Base-by-base conservation (phyloP, 2,329 filamentous ascomycete species). In the Ophiocordyceps unilateralis region DNA sequence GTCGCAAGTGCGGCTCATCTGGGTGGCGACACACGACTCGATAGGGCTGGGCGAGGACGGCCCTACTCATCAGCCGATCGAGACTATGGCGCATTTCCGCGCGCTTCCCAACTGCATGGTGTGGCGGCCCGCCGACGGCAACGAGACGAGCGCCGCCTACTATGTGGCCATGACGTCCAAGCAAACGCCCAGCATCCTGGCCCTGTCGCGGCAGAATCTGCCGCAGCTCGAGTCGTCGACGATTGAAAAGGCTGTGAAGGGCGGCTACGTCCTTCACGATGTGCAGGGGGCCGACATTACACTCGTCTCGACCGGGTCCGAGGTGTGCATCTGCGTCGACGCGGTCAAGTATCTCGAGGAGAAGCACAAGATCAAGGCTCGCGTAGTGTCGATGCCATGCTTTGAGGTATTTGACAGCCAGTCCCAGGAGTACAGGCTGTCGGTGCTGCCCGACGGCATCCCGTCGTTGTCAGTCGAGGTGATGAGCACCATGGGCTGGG, bases 51-150 rank as follows among this genome's bases (percentile, higher is more conserved):
- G 91, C 67, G 91, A 98, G 72, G 91, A 98, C 60, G 91, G 91
- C 50, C 89, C 91, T 54, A 98, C 91, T 45, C 91, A 98, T 71
- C 91, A 98, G 76, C 91, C 91, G 64, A 94, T 98, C 55, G 91
- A 98, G 79, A 94, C 87, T 39, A 79, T 96, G 50, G 83, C 88
- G 47, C 91, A 96, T 70, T 96, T 96, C 86, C 89, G 91, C 64
- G 91, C 91, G 51, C 78, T 96, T 55, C 91, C 91, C 60, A 98
- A 98, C 81, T 84, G 83, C 74, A 94, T 96, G 85, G 89, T 96
- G 57, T 96, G 91, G 91, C 88, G 91, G 61, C 91, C 91, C 53
- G 89, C 91, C 56, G 91, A 96, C 59, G 89, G 89, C 59, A 96
- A 96, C 72, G 91, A 98, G 83, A 91, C 83, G 56, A 93, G 84